Evolutionary conservation across 2,329 filamentous ascomycete genomes (phyloP).

Genomic region (Colletotrichum plurivorum): DNA sequence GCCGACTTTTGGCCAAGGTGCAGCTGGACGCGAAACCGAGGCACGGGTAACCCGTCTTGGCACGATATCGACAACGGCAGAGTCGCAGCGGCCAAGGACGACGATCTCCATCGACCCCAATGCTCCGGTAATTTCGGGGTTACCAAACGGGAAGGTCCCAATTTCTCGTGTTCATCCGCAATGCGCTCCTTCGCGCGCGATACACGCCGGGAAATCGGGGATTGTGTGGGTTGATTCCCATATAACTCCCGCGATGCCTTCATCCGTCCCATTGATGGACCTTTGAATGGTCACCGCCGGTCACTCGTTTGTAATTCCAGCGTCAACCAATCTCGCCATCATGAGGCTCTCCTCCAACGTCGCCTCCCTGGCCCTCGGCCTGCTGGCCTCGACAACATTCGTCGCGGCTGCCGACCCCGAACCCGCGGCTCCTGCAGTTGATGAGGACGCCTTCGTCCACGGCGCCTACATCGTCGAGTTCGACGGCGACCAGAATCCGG

Average conservation of each 20-base stretch:
- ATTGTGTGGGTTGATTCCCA: neutral
- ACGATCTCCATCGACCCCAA: slow-evolving; percentile 5
- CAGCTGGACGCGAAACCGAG: neutral
- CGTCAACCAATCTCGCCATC: slow-evolving; percentile 13
- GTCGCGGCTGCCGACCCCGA: slow-evolving; percentile 7
- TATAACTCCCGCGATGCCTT: slow-evolving; percentile 20
- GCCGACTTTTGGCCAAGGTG: neutral
- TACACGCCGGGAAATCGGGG: neutral
- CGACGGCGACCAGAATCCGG: slow-evolving; percentile 36
- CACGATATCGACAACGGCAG: neutral
- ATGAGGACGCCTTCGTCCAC: slow-evolving; percentile 36
- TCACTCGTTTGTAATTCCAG: slow-evolving; percentile 25
- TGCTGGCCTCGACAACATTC: slow-evolving; percentile 15
- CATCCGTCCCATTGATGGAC: neutral
- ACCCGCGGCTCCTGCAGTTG: neutral
- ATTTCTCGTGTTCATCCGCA: slow-evolving; percentile 31
- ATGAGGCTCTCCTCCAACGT: slow-evolving; percentile 30
- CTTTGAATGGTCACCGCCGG: slow-evolving; percentile 2
- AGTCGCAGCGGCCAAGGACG: slow-evolving; percentile 9
- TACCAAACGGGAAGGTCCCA: slow-evolving; percentile 29
- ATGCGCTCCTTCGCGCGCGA: neutral
- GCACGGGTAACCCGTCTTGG: slow-evolving; percentile 20
- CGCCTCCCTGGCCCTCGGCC: slow-evolving; percentile 15
- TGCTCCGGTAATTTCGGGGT: slow-evolving; percentile 12
- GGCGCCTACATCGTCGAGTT: slow-evolving; percentile 48